These are phyloP conservation scores for Neonectria magnoliae DNA, from an alignment of 2,329 filamentous ascomycete species.

Conservation along the genomic window DNA sequence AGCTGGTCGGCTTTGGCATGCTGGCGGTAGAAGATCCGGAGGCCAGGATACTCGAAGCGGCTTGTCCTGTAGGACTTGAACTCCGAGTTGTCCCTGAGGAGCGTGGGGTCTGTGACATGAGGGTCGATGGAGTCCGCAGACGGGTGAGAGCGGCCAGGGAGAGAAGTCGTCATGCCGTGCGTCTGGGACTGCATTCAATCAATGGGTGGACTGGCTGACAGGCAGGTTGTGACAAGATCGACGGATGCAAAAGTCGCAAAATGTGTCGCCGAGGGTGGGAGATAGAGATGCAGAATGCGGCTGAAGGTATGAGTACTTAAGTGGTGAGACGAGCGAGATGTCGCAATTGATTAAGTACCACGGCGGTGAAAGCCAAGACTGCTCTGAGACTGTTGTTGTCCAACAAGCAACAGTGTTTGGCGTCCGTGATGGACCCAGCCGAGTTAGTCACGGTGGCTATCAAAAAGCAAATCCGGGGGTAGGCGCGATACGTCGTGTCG, in stretches of 20 bases:
- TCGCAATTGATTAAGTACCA: conserved; percentile 22
- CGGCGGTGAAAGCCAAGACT: conserved; percentile 18
- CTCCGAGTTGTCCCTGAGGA: conserved; percentile 80
- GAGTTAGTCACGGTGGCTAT: conserved; percentile 24
- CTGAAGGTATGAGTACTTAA: not conserved
- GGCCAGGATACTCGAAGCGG: conserved; percentile 74
- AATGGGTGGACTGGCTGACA: conserved; percentile 6
- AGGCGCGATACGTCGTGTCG: conserved; percentile 10
- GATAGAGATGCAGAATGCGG: not conserved
- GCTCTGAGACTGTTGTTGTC: conserved; percentile 5
- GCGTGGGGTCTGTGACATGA: conserved; percentile 74
- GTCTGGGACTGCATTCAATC: conserved; percentile 14
- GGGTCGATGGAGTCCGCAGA: conserved; percentile 49
- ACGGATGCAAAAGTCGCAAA: not conserved
- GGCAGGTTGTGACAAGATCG: not conserved
- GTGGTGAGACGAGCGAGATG: conserved; percentile 4
- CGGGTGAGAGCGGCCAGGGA: conserved; percentile 31
- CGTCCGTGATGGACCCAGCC: conserved; percentile 26
- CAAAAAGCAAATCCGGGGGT: conserved; percentile 28
- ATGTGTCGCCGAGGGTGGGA: not conserved
- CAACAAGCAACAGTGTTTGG: conserved; percentile 17
- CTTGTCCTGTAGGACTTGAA: conserved; percentile 78
- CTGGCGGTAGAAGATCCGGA: conserved; percentile 84
- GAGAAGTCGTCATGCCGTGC: conserved; percentile 39
- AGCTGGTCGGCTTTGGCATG: conserved; percentile 87